Percentiles rank a stretch among this genome's conserved stretches.
Conservation (phyloP, 2,329 filamentous ascomycete species). For the Sarocladium brachiariae region DNA sequence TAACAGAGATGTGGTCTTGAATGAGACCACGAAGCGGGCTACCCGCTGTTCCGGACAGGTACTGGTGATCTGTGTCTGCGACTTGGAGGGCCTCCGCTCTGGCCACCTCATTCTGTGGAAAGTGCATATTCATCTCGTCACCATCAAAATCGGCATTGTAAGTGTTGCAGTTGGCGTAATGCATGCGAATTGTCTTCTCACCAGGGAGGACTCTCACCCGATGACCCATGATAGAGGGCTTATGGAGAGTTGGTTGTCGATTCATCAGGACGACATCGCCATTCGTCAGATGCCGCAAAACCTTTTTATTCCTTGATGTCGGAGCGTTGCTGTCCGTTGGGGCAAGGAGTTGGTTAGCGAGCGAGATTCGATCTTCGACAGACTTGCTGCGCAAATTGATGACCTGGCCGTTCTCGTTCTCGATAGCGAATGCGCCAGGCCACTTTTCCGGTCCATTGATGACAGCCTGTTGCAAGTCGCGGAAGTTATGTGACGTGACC, state of each 20-base stretch:
- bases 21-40: constrained; percentile 93
- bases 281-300: constrained; percentile 90
- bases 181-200: constrained; percentile 98
- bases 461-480: constrained; percentile 90
- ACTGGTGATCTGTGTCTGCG: constrained; percentile 95
- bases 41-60: constrained; percentile 86
- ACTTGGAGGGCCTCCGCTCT: constrained; percentile 87
- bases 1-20: constrained; percentile 96
- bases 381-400: constrained; percentile 83
- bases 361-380: constrained; percentile 75
- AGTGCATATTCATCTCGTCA: constrained; percentile 99
- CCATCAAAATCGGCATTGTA: constrained; percentile 99
- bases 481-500: constrained; percentile 94
- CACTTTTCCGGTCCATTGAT: constrained; percentile 91
- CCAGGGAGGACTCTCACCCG: constrained; percentile 84
- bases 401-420: constrained; percentile 91
- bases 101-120: constrained; percentile 93
- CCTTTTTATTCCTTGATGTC: constrained; percentile 85
- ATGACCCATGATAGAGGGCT: constrained; percentile 98
- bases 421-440: constrained; percentile 89
- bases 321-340: constrained; percentile 69
- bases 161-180: constrained; percentile 98
- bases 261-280: constrained; percentile 99
- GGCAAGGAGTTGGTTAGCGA: constrained; percentile 89
- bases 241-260: constrained; percentile 93